Evolutionary conservation across 495 filamentous ascomycete species (phyloP).

Genomic region (Talaromyces nanjingensis): DNA sequence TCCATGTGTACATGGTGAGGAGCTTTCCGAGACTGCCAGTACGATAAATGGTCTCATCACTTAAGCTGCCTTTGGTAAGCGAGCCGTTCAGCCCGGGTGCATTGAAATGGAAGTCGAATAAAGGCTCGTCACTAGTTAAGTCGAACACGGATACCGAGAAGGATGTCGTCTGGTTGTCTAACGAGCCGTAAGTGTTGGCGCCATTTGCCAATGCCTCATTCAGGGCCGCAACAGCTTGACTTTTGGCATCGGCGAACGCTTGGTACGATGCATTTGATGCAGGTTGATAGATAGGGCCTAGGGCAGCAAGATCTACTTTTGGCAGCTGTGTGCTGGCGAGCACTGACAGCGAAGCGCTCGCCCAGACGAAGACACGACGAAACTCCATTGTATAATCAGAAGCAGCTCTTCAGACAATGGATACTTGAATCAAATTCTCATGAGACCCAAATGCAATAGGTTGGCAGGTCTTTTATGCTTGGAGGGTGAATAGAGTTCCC

Average conservation of each 20-base stretch:
- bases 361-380: background rate
- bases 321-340: background rate
- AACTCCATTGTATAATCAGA: background rate
- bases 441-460: background rate
- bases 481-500: background rate
- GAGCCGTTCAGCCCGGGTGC: slow-evolving; percentile 3
- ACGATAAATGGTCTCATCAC: slow-evolving; percentile 43
- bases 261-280: background rate
- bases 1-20: slow-evolving; percentile 38
- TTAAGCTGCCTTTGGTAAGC: slow-evolving; percentile 12
- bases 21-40: slow-evolving; percentile 45
- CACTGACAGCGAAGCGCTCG: background rate
- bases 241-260: background rate
- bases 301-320: background rate
- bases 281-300: background rate
- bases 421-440: background rate
- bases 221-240: background rate
- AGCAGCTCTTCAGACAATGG: background rate
- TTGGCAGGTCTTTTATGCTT: background rate
- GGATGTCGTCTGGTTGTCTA: background rate
- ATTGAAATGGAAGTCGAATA: slow-evolving; percentile 3
- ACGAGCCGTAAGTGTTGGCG: background rate
- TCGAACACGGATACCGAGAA: background rate
- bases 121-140: background rate
- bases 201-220: background rate